Conservation (phyloP, 1,284 basidiomycete species). For the Irpex sp. region DNA sequence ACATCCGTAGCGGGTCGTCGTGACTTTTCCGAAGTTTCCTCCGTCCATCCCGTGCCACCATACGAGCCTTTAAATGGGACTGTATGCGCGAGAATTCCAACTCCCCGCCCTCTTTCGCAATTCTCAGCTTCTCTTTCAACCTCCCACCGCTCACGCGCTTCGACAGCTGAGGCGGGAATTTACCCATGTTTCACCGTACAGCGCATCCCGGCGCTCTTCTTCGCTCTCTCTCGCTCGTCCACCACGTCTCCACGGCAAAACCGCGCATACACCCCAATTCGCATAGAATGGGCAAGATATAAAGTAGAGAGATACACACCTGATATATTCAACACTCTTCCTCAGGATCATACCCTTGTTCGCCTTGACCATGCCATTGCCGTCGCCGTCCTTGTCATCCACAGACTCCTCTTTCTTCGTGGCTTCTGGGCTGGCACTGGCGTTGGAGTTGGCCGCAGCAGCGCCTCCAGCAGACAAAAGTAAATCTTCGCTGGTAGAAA, state of each 20-base stretch:
- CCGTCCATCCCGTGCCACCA: neutral
- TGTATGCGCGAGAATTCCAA: neutral
- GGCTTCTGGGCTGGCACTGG: constrained; percentile 16
- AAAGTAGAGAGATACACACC: constrained; percentile 33
- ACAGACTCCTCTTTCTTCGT: constrained; percentile 29
- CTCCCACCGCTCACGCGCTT: neutral
- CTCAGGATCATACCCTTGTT: constrained; percentile 89
- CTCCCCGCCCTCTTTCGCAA: neutral
- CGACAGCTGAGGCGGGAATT: neutral
- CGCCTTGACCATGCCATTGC: constrained; percentile 57
- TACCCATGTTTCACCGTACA: neutral
- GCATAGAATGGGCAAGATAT: constrained; percentile 2
- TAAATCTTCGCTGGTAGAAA: constrained; percentile 29
- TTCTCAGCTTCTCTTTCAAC: neutral
- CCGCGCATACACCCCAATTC: neutral
- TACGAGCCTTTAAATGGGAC: neutral
- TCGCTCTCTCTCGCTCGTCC: neutral
- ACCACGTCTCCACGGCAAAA: neutral
- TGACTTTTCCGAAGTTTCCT: neutral
- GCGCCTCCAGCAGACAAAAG: constrained; percentile 21
- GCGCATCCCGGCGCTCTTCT: neutral
- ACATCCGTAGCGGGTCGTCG: neutral
- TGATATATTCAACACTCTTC: constrained; percentile 87
- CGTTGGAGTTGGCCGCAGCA: constrained; percentile 13
- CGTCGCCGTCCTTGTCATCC: constrained; percentile 21